phyloP scores from a whole-genome alignment of 2,329 filamentous ascomycete species.

The Pseudogymnoascus sp. region DNA sequence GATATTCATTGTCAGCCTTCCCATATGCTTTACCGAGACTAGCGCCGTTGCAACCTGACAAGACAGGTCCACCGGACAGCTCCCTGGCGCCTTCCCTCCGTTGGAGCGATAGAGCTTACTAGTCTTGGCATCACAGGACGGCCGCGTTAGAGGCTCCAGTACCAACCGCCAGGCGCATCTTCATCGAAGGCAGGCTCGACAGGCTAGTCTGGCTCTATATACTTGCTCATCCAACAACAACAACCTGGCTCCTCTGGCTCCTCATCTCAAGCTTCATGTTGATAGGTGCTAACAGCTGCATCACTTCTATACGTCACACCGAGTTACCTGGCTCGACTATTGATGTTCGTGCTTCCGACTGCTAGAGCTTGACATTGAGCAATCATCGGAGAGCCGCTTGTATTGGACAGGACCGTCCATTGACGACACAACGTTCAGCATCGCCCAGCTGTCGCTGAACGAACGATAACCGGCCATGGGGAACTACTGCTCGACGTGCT shows the following conservation, averaged over 20 bases:
- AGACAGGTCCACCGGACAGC: background rate
- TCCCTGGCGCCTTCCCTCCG: background rate
- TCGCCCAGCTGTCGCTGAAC: constrained; percentile 8
- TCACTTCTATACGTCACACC: background rate
- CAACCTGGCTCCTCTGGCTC: background rate
- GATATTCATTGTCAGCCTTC: background rate
- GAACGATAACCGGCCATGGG: constrained; percentile 43
- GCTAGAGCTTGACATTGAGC: constrained; percentile 1
- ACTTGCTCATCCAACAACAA: background rate
- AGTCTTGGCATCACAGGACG: constrained; percentile 7
- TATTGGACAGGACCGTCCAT: constrained; percentile 3
- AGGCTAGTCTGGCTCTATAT: constrained; percentile 4
- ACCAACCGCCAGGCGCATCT: constrained; percentile 4
- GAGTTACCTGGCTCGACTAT: background rate
- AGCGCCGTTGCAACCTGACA: background rate
- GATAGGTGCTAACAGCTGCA: background rate
- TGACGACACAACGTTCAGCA: background rate
- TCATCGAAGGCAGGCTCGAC: background rate
- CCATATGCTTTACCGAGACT: background rate
- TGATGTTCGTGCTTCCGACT: background rate
- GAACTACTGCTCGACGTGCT: constrained; percentile 55
- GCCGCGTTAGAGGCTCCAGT: background rate
- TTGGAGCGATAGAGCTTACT: constrained; percentile 6
- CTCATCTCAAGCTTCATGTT: background rate
- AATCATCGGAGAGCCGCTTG: constrained; percentile 1